These are phyloP conservation scores for Cairneyella variabilis DNA, from an alignment of 495 filamentous ascomycete species.

Conservation along the genomic window DNA sequence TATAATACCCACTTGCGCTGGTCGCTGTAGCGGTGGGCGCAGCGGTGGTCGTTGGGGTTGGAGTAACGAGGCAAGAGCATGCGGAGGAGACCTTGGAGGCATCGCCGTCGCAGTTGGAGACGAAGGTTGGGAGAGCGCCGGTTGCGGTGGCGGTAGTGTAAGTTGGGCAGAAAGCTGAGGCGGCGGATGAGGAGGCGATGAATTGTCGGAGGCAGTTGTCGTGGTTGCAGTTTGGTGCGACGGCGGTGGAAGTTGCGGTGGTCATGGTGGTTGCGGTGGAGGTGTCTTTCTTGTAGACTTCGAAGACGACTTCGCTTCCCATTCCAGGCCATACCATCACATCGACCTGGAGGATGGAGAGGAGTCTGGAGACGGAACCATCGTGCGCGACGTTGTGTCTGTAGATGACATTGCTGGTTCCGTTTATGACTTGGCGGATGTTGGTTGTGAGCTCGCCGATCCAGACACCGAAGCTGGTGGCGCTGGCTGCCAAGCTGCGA, in stretches of 20 bases:
- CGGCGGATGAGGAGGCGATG: conserved; percentile 9
- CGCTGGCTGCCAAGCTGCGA: conserved; percentile 49
- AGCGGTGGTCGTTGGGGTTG: conserved; percentile 8
- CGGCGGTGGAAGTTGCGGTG: conserved; percentile 8
- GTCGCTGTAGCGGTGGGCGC: conserved; percentile 5
- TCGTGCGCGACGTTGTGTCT: conserved; percentile 69
- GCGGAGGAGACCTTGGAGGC: conserved; percentile 9
- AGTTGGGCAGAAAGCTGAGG: conserved; percentile 13
- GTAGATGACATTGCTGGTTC: conserved; percentile 42
- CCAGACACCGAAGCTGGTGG: conserved; percentile 56
- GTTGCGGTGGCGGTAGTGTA: conserved; percentile 9
- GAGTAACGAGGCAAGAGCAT: conserved; percentile 19
- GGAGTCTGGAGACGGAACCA: conserved; percentile 56
- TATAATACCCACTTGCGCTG: conserved; percentile 31
- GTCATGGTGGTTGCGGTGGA: not conserved
- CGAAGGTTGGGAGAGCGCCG: conserved; percentile 14
- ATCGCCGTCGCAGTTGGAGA: conserved; percentile 10
- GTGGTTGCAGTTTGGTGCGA: conserved; percentile 21
- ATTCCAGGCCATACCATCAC: conserved; percentile 74
- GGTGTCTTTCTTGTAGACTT: conserved; percentile 45
- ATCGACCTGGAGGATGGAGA: conserved; percentile 61
- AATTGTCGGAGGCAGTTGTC: conserved; percentile 22
- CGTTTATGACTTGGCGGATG: conserved; percentile 43
- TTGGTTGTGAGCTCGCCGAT: conserved; percentile 59
- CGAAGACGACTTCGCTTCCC: conserved; percentile 67